phyloP scores from a whole-genome alignment of 192 early-diverging fungal genomes.

The Coemansia umbellata region DNA sequence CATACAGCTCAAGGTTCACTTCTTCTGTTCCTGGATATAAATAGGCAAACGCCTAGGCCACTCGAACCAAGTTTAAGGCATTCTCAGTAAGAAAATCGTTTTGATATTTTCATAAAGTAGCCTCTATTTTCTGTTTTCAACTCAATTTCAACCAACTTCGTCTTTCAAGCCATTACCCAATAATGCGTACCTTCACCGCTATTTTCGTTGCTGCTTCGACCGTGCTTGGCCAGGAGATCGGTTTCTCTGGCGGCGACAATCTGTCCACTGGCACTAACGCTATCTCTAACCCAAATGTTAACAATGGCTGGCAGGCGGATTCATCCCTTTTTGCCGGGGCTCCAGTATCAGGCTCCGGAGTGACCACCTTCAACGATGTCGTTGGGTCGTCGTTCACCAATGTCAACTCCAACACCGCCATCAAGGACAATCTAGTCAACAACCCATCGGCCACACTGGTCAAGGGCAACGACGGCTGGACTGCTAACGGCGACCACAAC shows the following conservation, averaged over 20 bases:
- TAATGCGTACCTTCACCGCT: slow-evolving; percentile 41
- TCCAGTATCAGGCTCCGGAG: slow-evolving; percentile 1
- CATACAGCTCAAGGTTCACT: too few species aligned
- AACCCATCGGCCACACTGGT: slow-evolving; percentile 35
- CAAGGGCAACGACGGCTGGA: slow-evolving; percentile 49
- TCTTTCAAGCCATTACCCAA: slow-evolving; percentile 1
- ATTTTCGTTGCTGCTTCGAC: slow-evolving; percentile 23
- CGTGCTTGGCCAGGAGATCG: slow-evolving; percentile 28
- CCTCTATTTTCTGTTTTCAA: too few species aligned
- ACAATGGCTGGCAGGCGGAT: slow-evolving; percentile 49
- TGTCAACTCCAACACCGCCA: slow-evolving; percentile 39
- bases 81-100: too few species aligned
- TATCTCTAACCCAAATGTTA: slow-evolving; percentile 46
- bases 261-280: slow-evolving; percentile 35
- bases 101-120: too few species aligned
- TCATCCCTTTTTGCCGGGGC: slow-evolving; percentile 23
- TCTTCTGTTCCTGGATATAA: too few species aligned
- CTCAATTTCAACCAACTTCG: too few species aligned
- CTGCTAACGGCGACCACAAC: slow-evolving; percentile 47
- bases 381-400: slow-evolving; percentile 40
- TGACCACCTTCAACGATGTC: slow-evolving; percentile 42
- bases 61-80: too few species aligned
- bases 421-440: slow-evolving; percentile 51
- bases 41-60: too few species aligned
- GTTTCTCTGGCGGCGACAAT: slow-evolving; percentile 34